Evolutionary conservation across 2,329 filamentous ascomycete species (phyloP), one percentile per base, ranked within the genome.

Genomic region (Botrytis porri): DNA sequence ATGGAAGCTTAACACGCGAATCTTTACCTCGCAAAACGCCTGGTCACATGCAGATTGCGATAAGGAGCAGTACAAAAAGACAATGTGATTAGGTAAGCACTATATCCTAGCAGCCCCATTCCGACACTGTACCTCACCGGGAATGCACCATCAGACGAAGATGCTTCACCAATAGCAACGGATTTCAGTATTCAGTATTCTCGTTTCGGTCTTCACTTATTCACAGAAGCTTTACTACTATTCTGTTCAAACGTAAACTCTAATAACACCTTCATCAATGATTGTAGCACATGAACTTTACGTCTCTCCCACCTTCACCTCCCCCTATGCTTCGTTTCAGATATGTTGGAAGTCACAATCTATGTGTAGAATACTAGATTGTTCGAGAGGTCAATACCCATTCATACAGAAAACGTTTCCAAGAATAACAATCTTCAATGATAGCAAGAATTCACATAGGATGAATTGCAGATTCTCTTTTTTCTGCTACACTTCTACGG

Each of bases 81-180:
- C 0, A 12, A 2, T 37, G 59, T 14, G 32, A 45, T 64, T 45
- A 64, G 4, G n/a, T 64, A 64, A 64, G 39, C 61, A 22, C 3
- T 0, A 4, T 20, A 35, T 2, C 3, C 0, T 3, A 4, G 7
- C 0, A 57, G 0, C 0, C n/a, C 14, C 51, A 29, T 29, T 29
- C 6, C 14, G 3, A 29, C 51, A 54, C 51, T 6, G 16, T 32
- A 59, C 54, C 18, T 59, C 54, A 22, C 54, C 54, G 54, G 54
- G 16, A 59, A 9, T 29, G 0, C 1, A 35, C 0, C 25, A n/a
- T n/a, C 48, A 14, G 4, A 18, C 51, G 1, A n/a, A 32, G 6
- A 29, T 29, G 29, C 51, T 54, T 18, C 3, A 18, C n/a, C 16
- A 18, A 29, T 29, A 29, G 51, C n/a, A 57, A 4, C 32, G 3